These are phyloP conservation scores for Oryza australiensis DNA, from an alignment of 176 grass and related monocot genomes.

Conservation along the genomic window DNA sequence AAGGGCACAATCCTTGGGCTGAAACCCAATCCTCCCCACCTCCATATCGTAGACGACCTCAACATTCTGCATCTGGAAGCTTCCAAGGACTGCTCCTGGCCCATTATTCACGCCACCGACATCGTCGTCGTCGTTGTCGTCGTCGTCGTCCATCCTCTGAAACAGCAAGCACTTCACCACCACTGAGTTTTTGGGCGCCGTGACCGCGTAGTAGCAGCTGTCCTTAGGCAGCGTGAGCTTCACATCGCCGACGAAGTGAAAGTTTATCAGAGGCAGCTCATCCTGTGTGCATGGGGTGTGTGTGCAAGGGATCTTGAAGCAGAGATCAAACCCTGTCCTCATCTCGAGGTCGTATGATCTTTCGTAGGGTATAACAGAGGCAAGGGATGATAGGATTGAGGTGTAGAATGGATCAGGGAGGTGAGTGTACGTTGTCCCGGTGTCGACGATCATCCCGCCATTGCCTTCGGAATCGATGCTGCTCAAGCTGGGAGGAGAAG, in stretches of 20 bases:
- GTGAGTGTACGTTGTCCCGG: constrained; percentile 54
- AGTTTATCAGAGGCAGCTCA: constrained; percentile 11
- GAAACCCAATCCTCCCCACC: constrained; percentile 42
- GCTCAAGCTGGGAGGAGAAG: constrained; percentile 11
- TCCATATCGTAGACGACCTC: constrained; percentile 53
- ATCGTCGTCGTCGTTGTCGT: neutral
- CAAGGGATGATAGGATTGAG: neutral
- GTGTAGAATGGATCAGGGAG: constrained; percentile 48
- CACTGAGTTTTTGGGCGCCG: constrained; percentile 24
- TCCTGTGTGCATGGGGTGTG: constrained; percentile 3
- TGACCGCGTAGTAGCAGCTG: constrained; percentile 53
- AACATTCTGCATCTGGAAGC: constrained; percentile 62
- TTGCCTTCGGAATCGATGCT: constrained; percentile 24
- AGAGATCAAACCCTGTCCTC: constrained; percentile 24
- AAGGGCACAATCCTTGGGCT: constrained; percentile 38
- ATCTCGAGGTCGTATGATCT: neutral
- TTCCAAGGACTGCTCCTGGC: constrained; percentile 38
- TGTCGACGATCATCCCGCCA: constrained; percentile 48
- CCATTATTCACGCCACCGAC: neutral
- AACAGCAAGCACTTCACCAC: constrained; percentile 55
- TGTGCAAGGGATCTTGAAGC: constrained; percentile 30
- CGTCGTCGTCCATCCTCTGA: constrained; percentile 37
- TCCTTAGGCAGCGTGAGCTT: constrained; percentile 42
- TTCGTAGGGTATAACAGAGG: neutral
- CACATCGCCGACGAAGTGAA: constrained; percentile 27